Evolutionary conservation across 208 protist species (phyloP).

Genomic region (Crithidia sp.): DNA sequence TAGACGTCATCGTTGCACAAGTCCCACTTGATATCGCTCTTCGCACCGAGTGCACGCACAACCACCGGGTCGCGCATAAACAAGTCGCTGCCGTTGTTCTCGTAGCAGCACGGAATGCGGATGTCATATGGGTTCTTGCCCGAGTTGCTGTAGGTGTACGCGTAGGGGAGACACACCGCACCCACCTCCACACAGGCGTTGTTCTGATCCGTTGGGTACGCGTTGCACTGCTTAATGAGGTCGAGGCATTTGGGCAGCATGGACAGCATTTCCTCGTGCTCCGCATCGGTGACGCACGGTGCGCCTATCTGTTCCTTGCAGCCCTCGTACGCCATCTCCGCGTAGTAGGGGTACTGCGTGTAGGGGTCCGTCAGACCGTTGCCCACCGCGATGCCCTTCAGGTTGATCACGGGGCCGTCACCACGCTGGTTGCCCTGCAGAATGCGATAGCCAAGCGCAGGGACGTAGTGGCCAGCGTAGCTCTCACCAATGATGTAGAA

Average conservation of each 20-base stretch:
- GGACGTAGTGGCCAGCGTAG: conserved; percentile 87
- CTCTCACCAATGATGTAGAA: conserved; percentile 88
- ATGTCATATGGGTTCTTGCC: conserved; percentile 86
- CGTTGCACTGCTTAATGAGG: not conserved
- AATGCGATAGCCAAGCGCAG: conserved; percentile 50
- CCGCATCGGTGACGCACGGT: conserved; percentile 49
- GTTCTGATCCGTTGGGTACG: not conserved
- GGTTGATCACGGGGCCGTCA: conserved; percentile 47
- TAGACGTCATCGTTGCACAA: conserved; percentile 67
- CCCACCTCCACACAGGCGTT: not conserved
- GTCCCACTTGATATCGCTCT: conserved; percentile 37
- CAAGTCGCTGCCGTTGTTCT: conserved; percentile 46
- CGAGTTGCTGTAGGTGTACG: conserved; percentile 28
- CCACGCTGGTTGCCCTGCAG: conserved; percentile 45
- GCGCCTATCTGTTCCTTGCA: conserved; percentile 54
- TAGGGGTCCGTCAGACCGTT: conserved; percentile 90
- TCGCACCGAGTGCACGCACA: conserved; percentile 58
- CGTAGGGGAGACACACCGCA: not conserved
- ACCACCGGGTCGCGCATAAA: conserved; percentile 62
- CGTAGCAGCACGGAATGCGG: conserved; percentile 64
- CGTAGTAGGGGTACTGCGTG: conserved; percentile 75
- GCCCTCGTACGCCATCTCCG: conserved; percentile 58
- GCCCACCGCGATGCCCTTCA: conserved; percentile 83
- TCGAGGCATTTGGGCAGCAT: not conserved
- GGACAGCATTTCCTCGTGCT: conserved; percentile 49